Conservation (phyloP, 148 eudicot genomes). For the Heliosperma pusillum region DNA sequence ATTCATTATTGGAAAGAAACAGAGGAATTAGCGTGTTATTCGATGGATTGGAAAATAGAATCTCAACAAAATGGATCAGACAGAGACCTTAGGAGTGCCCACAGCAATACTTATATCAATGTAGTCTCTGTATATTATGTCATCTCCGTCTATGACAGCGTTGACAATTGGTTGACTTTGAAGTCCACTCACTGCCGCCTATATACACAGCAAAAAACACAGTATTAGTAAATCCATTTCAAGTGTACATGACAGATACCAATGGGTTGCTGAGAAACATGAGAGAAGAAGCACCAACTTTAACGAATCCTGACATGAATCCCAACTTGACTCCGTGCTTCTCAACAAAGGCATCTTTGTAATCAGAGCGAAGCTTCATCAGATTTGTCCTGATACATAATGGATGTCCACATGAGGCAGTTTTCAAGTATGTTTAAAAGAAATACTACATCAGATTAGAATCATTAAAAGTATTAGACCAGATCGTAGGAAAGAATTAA, state of each 20-base stretch:
- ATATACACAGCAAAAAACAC: slow-evolving; percentile 9
- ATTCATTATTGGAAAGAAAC: too few relatives aligned
- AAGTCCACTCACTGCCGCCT: slow-evolving; percentile 91
- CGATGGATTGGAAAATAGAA: not conserved
- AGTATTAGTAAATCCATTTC: not conserved
- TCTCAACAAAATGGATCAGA: not conserved
- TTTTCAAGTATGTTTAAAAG: not conserved
- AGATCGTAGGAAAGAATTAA: not conserved
- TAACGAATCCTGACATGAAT: slow-evolving; percentile 95
- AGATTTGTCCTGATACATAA: slow-evolving; percentile 75
- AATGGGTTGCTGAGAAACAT: not conserved
- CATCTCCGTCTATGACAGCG: slow-evolving; percentile 97
- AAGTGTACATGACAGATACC: not conserved
- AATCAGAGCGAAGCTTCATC: slow-evolving; percentile 97
- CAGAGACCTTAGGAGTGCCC: slow-evolving; percentile 86
- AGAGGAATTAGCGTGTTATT: not conserved
- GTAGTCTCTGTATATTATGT: slow-evolving; percentile 88
- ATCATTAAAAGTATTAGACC: not conserved
- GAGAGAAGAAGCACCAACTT: slow-evolving; percentile 38
- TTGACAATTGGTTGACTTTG: slow-evolving; percentile 92
- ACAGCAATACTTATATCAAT: slow-evolving; percentile 96
- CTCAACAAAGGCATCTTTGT: slow-evolving; percentile 91
- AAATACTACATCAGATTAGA: not conserved
- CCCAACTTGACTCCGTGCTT: slow-evolving; percentile 98
- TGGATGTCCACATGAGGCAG: not conserved